Base-by-base conservation (phyloP, 768 basidiomycete species). In the Boletellus sp. region DNA sequence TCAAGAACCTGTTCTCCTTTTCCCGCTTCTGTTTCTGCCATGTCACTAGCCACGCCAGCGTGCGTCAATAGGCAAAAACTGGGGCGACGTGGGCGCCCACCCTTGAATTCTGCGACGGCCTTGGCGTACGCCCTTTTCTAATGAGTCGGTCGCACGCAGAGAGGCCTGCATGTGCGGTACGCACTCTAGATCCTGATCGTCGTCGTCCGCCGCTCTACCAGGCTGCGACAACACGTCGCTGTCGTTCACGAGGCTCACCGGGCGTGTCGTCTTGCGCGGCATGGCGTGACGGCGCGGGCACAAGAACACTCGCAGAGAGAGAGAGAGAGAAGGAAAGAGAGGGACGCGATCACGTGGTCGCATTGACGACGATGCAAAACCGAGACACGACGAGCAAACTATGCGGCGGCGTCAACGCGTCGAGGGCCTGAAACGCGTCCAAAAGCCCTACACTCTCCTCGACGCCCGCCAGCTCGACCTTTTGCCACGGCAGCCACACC, bases 401-500 rank as follows among this genome's bases (percentile, higher is more conserved):
- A 44, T 56, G 59, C 5, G 66, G 66, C 0, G 66, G 63, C 42
- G 57, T 68, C 45, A 68, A 53, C 47, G 47, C 45, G 32, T 67
- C 65, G 1, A 69, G 52, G 52, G 54, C 34, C 34, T 47, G 51
- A 48, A 66, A 46, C 49, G 51, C 53, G 31, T 46, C 53, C 53
- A 55, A 54, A 5, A 63, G 43, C 13, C 42, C 49, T 12, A 40
- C 45, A 17, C 58, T 46, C 19, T 40, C 46, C 17, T 57, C 41
- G 5, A 57, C 53, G 6, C 57, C 50, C 1, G 52, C 47, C 11
- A 73, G 35, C 2, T 63, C 56, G 35, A 76, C 56, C 42, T 72
- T 72, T 3, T 75, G 70, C 78, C 78, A 83, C 4, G 81, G 81
- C 33, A 68, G 59, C 77, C 79, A 82, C 7, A 40, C 46, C 46